Evolutionary conservation across 768 basidiomycete species (phyloP), one percentile per base, ranked within the genome.

Genomic region (Collybia sp.): DNA sequence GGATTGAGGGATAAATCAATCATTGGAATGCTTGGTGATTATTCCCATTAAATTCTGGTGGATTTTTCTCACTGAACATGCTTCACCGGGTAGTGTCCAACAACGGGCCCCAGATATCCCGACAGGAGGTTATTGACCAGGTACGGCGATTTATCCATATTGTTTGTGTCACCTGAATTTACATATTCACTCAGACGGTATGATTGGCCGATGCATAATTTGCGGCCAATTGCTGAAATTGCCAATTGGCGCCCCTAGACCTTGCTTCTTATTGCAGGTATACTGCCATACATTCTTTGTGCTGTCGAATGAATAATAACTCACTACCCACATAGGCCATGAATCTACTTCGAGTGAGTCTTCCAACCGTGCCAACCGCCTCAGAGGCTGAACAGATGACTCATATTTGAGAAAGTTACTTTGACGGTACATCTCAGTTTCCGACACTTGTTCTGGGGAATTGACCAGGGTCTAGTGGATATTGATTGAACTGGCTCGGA

Each of bases 61-160:
- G 30, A 8, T 16, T 17, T 30, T 32, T 17, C 17, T 30, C 42
- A 6, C 25, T 16, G 16, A 15, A 15, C 5, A 43, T 30, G 1
- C 31, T 43, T 30, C 25, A 15, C n/a, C 17, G 31, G 25, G 42
- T 17, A 8, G 25, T 43, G 1, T 30, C 31, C 2, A 33, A 43
- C 5, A 30, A 17, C 2, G 34, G 10, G 30, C 30, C 20, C 6
- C 42, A 43, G 18, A 49, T 68, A 51, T 49, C 61, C 0, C 25
- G 51, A 32, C 55, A 55, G 0, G 67, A 65, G 44, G 48, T 68
- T 12, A 13, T 61, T 8, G 59, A 58, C 12, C 67, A 66, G 49
- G 63, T 67, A 19, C 6, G 35, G 10, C 6, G n/a, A 8, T 10
- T 40, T 6, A 43, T 42, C 25, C 15, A 30, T 44, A n/a, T 25